A percentile compares a stretch with the other conserved stretches of the same genome.
These are phyloP conservation scores for Chalciporus piperatus DNA, from an alignment of 768 basidiomycete genomes.

Conservation along the genomic window DNA sequence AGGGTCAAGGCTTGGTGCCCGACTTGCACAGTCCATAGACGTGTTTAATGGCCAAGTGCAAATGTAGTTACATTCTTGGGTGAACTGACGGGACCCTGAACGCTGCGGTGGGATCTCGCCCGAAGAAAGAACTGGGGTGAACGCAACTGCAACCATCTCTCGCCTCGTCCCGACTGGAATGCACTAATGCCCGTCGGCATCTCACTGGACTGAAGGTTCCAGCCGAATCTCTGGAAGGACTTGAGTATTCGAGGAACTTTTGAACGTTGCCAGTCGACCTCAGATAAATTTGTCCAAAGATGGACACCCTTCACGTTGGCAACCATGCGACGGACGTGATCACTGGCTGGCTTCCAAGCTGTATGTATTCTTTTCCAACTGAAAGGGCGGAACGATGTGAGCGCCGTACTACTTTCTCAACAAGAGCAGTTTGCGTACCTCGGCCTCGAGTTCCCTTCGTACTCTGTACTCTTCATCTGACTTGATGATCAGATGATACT, in stretches of 20 bases:
- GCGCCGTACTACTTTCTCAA: background rate
- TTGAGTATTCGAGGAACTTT: no score
- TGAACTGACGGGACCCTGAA: background rate
- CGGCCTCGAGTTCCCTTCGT: constrained; percentile 65
- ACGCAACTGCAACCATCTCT: background rate
- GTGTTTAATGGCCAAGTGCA: no score
- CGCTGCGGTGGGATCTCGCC: background rate
- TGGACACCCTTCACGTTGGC: no score
- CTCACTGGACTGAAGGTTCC: no score
- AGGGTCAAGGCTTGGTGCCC: no score
- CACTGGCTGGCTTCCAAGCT: constrained; percentile 49
- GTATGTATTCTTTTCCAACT: constrained; percentile 88
- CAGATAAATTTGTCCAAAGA: background rate
- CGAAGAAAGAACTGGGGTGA: background rate
- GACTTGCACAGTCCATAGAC: no score
- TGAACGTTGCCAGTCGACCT: no score
- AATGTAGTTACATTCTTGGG: background rate
- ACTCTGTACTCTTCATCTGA: constrained; percentile 79
- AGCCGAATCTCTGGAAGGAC: no score
- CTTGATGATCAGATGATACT: constrained; percentile 79
- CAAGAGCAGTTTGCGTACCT: constrained; percentile 42
- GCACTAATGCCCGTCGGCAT: background rate
- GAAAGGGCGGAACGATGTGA: background rate
- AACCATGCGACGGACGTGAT: background rate
- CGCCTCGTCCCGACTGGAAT: background rate